These are phyloP conservation scores for Aspergillus wentii DNA, from an alignment of 495 filamentous ascomycete genomes.

Conservation along the genomic window DNA sequence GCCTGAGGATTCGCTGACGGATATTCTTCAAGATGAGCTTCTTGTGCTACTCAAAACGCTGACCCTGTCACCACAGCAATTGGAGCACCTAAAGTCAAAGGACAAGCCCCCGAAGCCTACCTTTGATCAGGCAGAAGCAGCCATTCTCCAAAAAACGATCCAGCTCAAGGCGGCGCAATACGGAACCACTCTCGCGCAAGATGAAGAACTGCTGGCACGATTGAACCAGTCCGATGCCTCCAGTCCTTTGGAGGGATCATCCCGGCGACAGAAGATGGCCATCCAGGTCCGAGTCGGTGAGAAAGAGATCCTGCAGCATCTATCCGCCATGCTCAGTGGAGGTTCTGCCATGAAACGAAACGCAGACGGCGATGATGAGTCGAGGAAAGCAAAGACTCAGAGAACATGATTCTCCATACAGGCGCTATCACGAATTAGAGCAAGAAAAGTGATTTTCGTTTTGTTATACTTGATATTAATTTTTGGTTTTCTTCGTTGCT, in stretches of 20 bases:
- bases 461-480: slow-evolving; percentile 21
- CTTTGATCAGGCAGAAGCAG: slow-evolving; percentile 20
- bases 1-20: slow-evolving; percentile 26
- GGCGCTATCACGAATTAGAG: background rate
- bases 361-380: slow-evolving; percentile 25
- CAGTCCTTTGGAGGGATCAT: slow-evolving; percentile 16
- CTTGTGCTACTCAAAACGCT: slow-evolving; percentile 44
- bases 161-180: slow-evolving; percentile 46
- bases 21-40: slow-evolving; percentile 44
- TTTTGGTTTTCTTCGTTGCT: slow-evolving; percentile 29
- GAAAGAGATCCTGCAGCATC: slow-evolving; percentile 62
- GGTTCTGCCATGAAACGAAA: slow-evolving; percentile 20
- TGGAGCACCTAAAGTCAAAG: slow-evolving; percentile 32
- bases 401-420: slow-evolving; percentile 21
- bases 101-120: slow-evolving; percentile 43
- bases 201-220: slow-evolving; percentile 47
- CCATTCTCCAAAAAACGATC: slow-evolving; percentile 26
- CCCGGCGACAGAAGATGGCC: slow-evolving; percentile 58
- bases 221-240: slow-evolving; percentile 16
- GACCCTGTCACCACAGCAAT: slow-evolving; percentile 32
- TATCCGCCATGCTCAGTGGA: slow-evolving; percentile 27
- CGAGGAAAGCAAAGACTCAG: slow-evolving; percentile 34
- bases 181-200: slow-evolving; percentile 56
- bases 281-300: slow-evolving; percentile 75
- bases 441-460: slow-evolving; percentile 20